phyloP scores from a whole-genome alignment of 2,329 filamentous ascomycete species.

The Alternaria sp. region DNA sequence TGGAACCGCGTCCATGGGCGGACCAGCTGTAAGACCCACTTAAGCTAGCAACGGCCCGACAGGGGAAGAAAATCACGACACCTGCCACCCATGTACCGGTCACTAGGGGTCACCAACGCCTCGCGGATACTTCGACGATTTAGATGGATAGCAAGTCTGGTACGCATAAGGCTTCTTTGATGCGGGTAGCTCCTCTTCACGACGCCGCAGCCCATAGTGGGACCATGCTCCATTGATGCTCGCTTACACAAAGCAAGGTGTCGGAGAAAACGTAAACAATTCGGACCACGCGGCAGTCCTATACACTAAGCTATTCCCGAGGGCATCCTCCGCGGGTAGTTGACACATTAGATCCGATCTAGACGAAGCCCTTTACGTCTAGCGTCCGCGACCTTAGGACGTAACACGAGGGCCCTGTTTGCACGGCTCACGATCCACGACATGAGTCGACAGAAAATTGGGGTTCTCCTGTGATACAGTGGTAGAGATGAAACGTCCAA shows the following conservation, averaged over 20 bases:
- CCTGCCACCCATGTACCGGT: not conserved
- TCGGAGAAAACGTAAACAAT: not conserved
- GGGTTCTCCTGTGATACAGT: not conserved
- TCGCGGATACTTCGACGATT: not conserved
- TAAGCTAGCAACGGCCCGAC: slow-evolving; percentile 4
- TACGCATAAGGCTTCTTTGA: not conserved
- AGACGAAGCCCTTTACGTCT: not conserved
- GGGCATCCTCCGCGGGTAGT: not conserved
- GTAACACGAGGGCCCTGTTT: not conserved
- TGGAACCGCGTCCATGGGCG: not conserved
- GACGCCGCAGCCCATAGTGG: not conserved
- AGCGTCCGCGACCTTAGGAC: not conserved
- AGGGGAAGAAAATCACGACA: not conserved
- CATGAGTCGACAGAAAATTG: not conserved
- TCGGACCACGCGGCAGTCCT: not conserved
- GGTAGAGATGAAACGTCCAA: not conserved
- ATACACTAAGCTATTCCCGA: not conserved
- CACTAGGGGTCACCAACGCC: not conserved
- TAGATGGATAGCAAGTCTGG: not conserved
- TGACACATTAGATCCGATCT: not conserved
- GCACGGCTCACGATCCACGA: not conserved
- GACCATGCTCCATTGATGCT: not conserved
- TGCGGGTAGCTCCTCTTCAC: not conserved
- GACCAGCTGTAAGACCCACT: not conserved
- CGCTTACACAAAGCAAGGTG: not conserved